Evolutionary conservation across 768 basidiomycete genomes (phyloP), one percentile per base, ranked within the genome.

Genomic region (Strobilomyces dryophilus): DNA sequence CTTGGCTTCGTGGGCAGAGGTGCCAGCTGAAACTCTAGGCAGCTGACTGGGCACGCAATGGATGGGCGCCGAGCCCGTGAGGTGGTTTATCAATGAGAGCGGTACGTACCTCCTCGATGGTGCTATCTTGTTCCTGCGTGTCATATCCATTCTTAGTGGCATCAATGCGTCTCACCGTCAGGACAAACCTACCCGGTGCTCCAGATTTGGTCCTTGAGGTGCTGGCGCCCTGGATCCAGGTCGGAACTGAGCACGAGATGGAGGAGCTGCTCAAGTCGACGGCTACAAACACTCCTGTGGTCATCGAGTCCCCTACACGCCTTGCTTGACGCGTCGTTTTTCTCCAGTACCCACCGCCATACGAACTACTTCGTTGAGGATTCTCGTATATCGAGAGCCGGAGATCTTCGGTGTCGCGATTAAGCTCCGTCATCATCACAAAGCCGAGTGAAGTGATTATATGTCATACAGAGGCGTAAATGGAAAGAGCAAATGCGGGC

Each of bases 271-370:
- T 72, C 47, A 63, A 54, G 45, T 63, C 68, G 32, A 9, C 68
- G 36, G 56, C 53, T 4, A 53, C 45, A 14, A 48, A 60, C 29
- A 14, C 60, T 8, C 77, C 70, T 53, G 62, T 89, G 85, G 70
- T 83, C 48, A 66, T 85, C 21, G 56, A 66, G 0, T 86, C 90
- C 71, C 63, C n/a, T 86, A 8, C 84, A 87, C 68, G 72, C 75
- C 6, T 65, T 90, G 49, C 74, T 92, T 26, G 90, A 92, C 66
- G 78, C 88, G 1, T 84, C 80, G 12, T 89, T 88, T 64, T 74
- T 91, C 42, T 92, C 12, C 82, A 85, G 54, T 76, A 89, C 61
- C 66, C 77, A 14, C 82, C 83, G 0, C 75, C 85, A 5, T 81
- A 88, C 59, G 59, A 62, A 21, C 58, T 82, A 21, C 72, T 92